Evolutionary conservation across 305 asterid genomes (phyloP), one percentile per base, ranked within the genome.

Genomic region (Fraxinus greggii): DNA sequence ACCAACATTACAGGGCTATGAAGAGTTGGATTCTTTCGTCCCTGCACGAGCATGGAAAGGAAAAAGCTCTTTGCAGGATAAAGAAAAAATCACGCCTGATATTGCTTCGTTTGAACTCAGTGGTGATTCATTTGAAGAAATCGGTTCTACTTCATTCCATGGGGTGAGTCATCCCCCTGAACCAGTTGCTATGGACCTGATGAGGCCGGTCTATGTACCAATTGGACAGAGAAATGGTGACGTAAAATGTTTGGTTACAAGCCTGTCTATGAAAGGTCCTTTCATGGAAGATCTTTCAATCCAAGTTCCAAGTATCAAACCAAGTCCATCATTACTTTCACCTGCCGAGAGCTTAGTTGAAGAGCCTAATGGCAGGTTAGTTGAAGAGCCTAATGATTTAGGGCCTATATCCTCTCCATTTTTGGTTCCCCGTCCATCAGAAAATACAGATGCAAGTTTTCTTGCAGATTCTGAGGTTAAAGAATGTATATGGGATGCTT

Each of bases 1-100:
- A 29, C 80, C 86, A 33, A 83, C 78, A 29, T 67, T 54, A 32
- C 81, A 45, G 24, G 86, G 82, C 65, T 87, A 88, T 84, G 89
- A 76, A 38, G 94, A 86, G 79, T 80, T 82, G 1, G 85, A 84
- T 23, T 59, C 78, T 31, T 82, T 81, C 40, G 78, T 81, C 19
- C 87, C 93, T 13, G 72, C 87, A 40, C 84, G 81, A 75, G 63
- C 93, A 19, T 90, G 91, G 93, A 94, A 92, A 84, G 96, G 97
- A 79, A 91, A 93, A 84, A 84, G 84, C 51, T 89, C 88, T 77
- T 78, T 88, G 32, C 90, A 82, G 61, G 95, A 90, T 28, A 88
- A 88, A 6, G 96, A 89, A 81, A 97, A 94, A 31, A 40, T 10
- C 51, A 40, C 10, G 51, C 51, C 4, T 40, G 51, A 40, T 40